Evolutionary conservation across 1,284 basidiomycete species (phyloP), one percentile per base, ranked within the genome.

Genomic region (Trametes sp.): DNA sequence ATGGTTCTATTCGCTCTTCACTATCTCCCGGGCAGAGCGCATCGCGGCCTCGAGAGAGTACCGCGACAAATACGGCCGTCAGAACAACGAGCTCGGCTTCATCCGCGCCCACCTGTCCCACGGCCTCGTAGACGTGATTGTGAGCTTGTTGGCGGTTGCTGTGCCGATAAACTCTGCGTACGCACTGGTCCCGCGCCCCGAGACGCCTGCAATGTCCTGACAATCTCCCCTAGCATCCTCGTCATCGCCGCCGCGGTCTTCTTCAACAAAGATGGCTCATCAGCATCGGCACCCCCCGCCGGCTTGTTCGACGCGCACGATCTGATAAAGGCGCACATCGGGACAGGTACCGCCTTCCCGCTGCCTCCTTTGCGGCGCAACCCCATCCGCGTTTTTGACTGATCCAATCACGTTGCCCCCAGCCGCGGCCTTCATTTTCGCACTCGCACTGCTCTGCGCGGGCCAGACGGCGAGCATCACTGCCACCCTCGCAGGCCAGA

Each of bases 401-500:
- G 66, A 67, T 67, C 42, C 24, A 44, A 63, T 67, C 63, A 62
- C 52, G 29, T 19, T 33, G 33, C 44, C 42, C 56, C 0, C 62
- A 87, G 92, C 84, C 45, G 89, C 94, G 21, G 95, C 89, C 0
- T 85, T 90, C 49, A 78, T 97, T 50, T 98, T 98, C 71, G 95
- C 95, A 0, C 74, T 98, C 49, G 93, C 93, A 2, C 78, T 98
- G n/a, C 83, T 97, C 8, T 89, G 90, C 57, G 84, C 95, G 0
- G 96, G 96, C 7, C 95, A 98, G 81, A 95, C 93, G 63, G 93
- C 96, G 0, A 94, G 92, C 24, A 87, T 98, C 64, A 95, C 97
- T 1, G 95, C 94, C 7, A 98, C 96, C 0, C 83, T 98, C 7
- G 92, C 95, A 0, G 96, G 96, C 0, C 91, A 98, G 77, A 89